Evolutionary conservation across 2,329 filamentous ascomycete species (phyloP).

Genomic region (Xylariaceae sp.): DNA sequence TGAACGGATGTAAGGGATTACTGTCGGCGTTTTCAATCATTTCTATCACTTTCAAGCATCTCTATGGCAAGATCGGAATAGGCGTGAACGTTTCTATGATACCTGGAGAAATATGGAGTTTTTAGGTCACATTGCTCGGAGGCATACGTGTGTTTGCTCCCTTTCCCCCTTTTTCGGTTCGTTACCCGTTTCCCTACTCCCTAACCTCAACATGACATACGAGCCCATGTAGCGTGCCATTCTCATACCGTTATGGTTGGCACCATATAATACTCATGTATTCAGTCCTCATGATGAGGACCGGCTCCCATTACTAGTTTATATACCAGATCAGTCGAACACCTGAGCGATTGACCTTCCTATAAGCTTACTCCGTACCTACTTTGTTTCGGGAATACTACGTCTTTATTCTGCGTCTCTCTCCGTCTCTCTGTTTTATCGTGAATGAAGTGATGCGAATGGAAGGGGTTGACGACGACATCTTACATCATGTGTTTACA

Average conservation of each 20-base stretch:
- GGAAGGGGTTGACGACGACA: no score
- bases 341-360: not conserved
- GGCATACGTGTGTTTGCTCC: slow-evolving; percentile 9
- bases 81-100: slow-evolving; percentile 26
- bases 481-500: no score
- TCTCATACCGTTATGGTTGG: slow-evolving; percentile 21
- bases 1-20: slow-evolving; percentile 4
- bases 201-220: slow-evolving; percentile 12
- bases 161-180: slow-evolving; percentile 10
- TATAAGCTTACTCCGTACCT: no score
- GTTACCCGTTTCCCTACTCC: slow-evolving; percentile 20
- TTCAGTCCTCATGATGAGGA: slow-evolving; percentile 8
- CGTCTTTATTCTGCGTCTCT: no score
- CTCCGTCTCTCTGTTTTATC: no score
- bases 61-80: slow-evolving; percentile 14
- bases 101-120: slow-evolving; percentile 27
- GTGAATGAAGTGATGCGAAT: no score
- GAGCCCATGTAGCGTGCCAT: slow-evolving; percentile 30
- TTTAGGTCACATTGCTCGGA: slow-evolving; percentile 10
- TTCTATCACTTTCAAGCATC: slow-evolving; percentile 14
- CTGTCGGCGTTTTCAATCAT: slow-evolving; percentile 5
- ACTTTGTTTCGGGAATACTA: no score
- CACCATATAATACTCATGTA: slow-evolving; percentile 23
- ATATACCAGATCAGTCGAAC: slow-evolving; percentile 11
- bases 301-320: slow-evolving; percentile 13